Conservation (phyloP, 176 grass and related monocot species). For the Zea luxurians region DNA sequence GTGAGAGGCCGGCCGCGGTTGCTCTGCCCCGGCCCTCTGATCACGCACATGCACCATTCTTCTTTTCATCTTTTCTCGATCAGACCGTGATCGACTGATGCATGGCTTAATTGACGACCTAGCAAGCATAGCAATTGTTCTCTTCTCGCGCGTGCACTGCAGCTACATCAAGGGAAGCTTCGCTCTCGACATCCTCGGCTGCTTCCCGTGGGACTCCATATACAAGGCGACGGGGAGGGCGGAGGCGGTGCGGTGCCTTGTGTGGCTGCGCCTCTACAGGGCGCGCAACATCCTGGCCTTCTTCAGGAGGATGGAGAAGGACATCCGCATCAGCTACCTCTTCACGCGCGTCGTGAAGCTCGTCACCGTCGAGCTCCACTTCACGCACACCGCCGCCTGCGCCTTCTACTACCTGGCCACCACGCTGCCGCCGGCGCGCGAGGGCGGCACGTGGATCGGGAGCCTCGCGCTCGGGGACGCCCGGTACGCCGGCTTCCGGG, state of each 20-base stretch:
- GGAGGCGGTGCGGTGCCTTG: constrained; percentile 64
- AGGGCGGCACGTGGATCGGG: constrained; percentile 80
- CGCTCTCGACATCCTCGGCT: constrained; percentile 70
- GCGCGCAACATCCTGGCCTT: constrained; percentile 64
- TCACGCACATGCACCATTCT: background rate
- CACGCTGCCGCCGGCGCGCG: constrained; percentile 59
- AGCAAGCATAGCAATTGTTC: background rate
- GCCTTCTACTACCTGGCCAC: constrained; percentile 93
- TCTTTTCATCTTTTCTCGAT: too few species aligned
- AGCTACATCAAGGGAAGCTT: constrained; percentile 85
- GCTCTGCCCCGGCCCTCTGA: too few species aligned
- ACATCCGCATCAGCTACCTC: constrained; percentile 89
- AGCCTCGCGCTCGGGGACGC: constrained; percentile 59
- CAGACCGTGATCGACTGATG: too few species aligned
- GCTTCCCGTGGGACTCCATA: constrained; percentile 83
- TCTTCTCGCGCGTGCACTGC: background rate
- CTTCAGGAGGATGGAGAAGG: constrained; percentile 91
- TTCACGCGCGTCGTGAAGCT: constrained; percentile 89
- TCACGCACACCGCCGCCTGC: constrained; percentile 85
- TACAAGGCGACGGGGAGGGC: constrained; percentile 68
- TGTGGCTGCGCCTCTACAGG: constrained; percentile 76
- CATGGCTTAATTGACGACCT: too few species aligned
- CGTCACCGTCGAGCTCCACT: constrained; percentile 83
- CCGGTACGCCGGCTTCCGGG: constrained; percentile 72
- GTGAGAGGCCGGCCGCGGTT: background rate